Evolutionary conservation across 179 eudicot species (phyloP), one percentile per base, ranked within the genome.

Genomic region (Nepenthes alata): DNA sequence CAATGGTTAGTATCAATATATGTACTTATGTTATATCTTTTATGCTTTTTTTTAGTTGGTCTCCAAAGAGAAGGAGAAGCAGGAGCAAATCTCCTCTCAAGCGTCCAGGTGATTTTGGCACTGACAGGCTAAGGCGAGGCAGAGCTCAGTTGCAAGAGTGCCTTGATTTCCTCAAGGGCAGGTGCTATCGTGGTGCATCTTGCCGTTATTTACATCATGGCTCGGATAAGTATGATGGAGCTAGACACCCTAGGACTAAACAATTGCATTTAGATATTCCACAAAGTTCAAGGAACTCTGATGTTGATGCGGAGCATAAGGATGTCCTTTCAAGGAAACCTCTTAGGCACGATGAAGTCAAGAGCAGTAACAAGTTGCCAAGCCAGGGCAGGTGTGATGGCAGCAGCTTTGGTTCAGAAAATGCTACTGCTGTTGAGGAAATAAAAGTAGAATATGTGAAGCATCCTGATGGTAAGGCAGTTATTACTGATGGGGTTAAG

Each of bases 81-180:
- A 80, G 88, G 80, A 93, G 95, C 80, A 83, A 85, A 73, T 89
- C 97, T 57, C 91, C 85, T 48, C 70, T 67, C 51, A 78, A 84
- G 67, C 78, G 69, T 48, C 73, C 81, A 14, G 72, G 56, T 70
- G 83, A 78, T 57, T 70, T 58, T 69, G 65, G 67, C 59, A 71
- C 70, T 54, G 84, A 85, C 51, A 85, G 67, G 60, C 50, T 36
- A 55, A 80, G 81, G 79, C 70, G 84, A 58, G 83, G 81, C 57
- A 83, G 72, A 59, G 64, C 65, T 65, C 78, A 75, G 55, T 60
- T 66, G 62, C 78, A 59, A 11, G 61, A 78, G 56, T 93, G 96
- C 80, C 75, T 84, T 70, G 88, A 89, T 73, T 86, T 77, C 72
- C 79, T 73, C 45, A 81, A 79, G 57, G 97, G 98, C 41, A 75